Base-by-base conservation (phyloP, 371 early-diverging fungal species). In the Chytridium lagenaria region DNA sequence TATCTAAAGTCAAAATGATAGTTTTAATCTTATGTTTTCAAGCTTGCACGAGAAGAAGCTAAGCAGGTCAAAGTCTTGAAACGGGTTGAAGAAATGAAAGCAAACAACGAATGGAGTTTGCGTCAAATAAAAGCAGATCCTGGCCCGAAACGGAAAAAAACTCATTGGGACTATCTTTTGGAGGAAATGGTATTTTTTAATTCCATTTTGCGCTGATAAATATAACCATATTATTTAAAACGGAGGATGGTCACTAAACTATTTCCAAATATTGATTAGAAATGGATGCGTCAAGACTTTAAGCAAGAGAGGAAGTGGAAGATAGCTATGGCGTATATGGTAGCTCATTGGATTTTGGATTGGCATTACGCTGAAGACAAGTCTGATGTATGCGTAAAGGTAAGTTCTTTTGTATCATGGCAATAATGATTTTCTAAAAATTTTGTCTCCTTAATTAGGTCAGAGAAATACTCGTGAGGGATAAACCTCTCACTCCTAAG, bases 221-320 rank as follows among this genome's bases (percentile, higher is more conserved):
- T n/a, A n/a, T n/a, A n/a, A n/a, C n/a, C n/a, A n/a, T n/a, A n/a
- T n/a, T n/a, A n/a, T n/a, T n/a, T n/a, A n/a, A n/a, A n/a, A n/a
- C n/a, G n/a, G n/a, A n/a, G n/a, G n/a, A n/a, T n/a, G n/a, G n/a
- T n/a, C n/a, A n/a, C n/a, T n/a, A n/a, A n/a, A n/a, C n/a, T n/a
- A n/a, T n/a, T n/a, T n/a, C 38, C 28, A 26, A n/a, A 16, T 22
- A 39, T 44, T 49, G 69, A 0, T 2, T 57, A 90, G 91, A 88
- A 85, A 80, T 95, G 95, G 95, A 85, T 92, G 86, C 87, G 89
- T 23, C 90, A 88, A 0, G 97, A 97, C 75, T 95, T 92, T 77
- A 87, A 88, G 63, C 92, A 95, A 71, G 95, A 95, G 76, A 86
- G 92, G 36, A 91, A 90, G 73, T 91, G 93, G 92, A 95, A 93